Conservation (phyloP, 805 yeast species). For the Spathaspora passalidarum region DNA sequence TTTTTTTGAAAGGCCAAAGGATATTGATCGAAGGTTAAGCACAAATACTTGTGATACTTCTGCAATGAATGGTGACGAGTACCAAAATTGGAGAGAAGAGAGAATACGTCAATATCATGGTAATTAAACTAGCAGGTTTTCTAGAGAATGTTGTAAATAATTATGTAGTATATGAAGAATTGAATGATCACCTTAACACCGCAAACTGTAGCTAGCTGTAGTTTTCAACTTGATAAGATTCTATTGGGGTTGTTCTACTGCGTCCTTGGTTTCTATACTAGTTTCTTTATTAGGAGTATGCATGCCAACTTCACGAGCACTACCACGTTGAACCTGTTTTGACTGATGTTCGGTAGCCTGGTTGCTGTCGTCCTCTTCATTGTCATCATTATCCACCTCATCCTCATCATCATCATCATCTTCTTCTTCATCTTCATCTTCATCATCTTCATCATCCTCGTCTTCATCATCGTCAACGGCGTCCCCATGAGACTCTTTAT, state of each 20-base stretch:
- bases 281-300: too few species aligned
- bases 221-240: not conserved
- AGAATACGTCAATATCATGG: conserved; percentile 15
- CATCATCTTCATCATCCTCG: conserved; percentile 45
- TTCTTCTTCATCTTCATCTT: conserved; percentile 26
- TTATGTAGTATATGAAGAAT: conserved; percentile 1
- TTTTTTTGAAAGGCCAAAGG: not conserved
- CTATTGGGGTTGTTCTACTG: not conserved
- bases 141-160: not conserved
- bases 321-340: too few species aligned
- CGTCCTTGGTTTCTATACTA: not conserved
- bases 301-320: too few species aligned
- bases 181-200: not conserved
- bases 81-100: conserved; percentile 38
- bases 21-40: conserved; percentile 12
- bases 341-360: too few species aligned
- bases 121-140: not conserved
- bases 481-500: conserved; percentile 35
- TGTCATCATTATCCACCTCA: conserved; percentile 9
- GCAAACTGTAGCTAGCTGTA: not conserved
- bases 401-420: conserved; percentile 14
- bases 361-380: conserved; percentile 1
- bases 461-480: conserved; percentile 45
- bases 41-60: conserved; percentile 31
- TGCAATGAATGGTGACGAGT: conserved; percentile 39